phyloP scores from a whole-genome alignment of 805 yeast species.

The Pachysolen tannophilus region DNA sequence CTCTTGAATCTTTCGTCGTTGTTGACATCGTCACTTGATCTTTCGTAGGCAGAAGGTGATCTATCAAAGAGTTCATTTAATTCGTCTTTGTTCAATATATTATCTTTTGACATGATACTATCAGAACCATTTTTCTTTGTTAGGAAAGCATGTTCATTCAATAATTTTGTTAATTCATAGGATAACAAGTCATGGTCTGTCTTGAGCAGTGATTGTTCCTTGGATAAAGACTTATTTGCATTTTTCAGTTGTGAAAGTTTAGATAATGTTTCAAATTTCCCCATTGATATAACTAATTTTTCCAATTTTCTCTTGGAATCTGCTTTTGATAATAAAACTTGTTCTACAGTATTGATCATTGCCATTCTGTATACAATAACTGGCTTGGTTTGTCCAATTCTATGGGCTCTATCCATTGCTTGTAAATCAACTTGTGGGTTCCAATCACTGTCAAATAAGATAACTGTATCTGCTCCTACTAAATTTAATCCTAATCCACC shows the following conservation, averaged over 20 bases:
- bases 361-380: constrained; percentile 77
- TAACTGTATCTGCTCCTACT: constrained; percentile 82
- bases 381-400: constrained; percentile 86
- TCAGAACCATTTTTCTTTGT: constrained; percentile 10
- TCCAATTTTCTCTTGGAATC: constrained; percentile 75
- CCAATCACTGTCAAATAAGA: constrained; percentile 91
- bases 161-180: constrained; percentile 30
- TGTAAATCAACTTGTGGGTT: constrained; percentile 95
- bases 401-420: constrained; percentile 92
- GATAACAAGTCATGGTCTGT: constrained; percentile 21
- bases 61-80: constrained; percentile 43
- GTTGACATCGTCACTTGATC: constrained; percentile 8
- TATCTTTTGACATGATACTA: constrained; percentile 12
- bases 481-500: constrained; percentile 93
- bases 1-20: not conserved
- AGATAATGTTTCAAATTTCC: constrained; percentile 40
- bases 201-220: not conserved
- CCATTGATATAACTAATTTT: constrained; percentile 63
- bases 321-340: constrained; percentile 69
- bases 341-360: constrained; percentile 75
- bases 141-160: constrained; percentile 27
- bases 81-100: constrained; percentile 30
- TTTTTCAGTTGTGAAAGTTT: constrained; percentile 16
- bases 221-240: not conserved
- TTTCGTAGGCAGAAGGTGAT: constrained; percentile 31